These are phyloP conservation scores for Boletus sp. DNA, from an alignment of 1,284 basidiomycete genomes.

Conservation along the genomic window DNA sequence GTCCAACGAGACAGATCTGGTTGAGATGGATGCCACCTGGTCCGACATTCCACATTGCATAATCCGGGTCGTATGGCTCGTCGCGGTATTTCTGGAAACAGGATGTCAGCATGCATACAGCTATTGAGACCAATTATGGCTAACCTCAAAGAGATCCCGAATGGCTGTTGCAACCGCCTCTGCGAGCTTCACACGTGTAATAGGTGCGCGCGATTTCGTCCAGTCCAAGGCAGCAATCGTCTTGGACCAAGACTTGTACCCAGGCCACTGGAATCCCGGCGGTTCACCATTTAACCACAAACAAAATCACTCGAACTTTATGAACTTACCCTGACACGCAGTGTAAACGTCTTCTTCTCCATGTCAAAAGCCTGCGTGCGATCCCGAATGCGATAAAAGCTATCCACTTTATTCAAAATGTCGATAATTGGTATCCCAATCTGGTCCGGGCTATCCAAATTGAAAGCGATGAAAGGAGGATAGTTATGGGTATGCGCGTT, in stretches of 20 bases:
- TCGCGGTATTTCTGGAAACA: constrained; percentile 15
- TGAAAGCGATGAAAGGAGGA: constrained; percentile 17
- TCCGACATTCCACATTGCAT: constrained; percentile 26
- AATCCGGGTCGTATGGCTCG: constrained; percentile 13
- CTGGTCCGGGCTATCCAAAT: constrained; percentile 19
- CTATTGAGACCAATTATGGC: not conserved
- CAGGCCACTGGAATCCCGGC: constrained; percentile 29
- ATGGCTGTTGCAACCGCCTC: constrained; percentile 38
- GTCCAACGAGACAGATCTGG: constrained; percentile 25
- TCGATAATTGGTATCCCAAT: constrained; percentile 23
- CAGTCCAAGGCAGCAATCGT: constrained; percentile 32
- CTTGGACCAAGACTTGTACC: constrained; percentile 27
- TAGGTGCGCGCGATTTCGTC: constrained; percentile 26
- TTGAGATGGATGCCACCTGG: constrained; percentile 21
- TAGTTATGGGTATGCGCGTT: constrained; percentile 2
- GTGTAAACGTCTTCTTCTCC: constrained; percentile 29
- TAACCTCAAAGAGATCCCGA: constrained; percentile 37
- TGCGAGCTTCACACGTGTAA: constrained; percentile 39
- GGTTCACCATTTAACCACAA: not conserved
- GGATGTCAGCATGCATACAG: constrained; percentile 5
- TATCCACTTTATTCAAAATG: constrained; percentile 15
- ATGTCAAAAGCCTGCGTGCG: constrained; percentile 17
- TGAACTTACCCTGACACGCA: constrained; percentile 25
- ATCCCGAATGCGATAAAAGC: constrained; percentile 15
- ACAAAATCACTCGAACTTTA: not conserved